phyloP scores from a whole-genome alignment of 2,329 filamentous ascomycete species.

The Paracorniculantispora psalliotae region DNA sequence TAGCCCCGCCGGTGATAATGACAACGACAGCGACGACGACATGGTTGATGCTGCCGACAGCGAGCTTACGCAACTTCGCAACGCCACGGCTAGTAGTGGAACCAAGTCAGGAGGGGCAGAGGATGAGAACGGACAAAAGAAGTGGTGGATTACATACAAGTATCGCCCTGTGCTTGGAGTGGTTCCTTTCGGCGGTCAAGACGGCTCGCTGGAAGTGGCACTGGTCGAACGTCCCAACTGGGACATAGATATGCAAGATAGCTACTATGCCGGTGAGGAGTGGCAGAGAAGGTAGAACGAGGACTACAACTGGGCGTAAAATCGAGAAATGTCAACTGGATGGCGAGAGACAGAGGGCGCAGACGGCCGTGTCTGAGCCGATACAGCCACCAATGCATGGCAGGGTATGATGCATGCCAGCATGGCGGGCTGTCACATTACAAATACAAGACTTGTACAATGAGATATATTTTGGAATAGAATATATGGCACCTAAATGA shows the following conservation, averaged over 20 bases:
- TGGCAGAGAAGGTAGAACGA: constrained; percentile 34
- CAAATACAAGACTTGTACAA: constrained; percentile 9
- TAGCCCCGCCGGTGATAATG: constrained; percentile 29
- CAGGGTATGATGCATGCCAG: neutral
- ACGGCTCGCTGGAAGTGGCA: constrained; percentile 66
- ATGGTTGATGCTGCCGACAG: constrained; percentile 29
- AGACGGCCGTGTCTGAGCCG: neutral
- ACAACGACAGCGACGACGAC: constrained; percentile 33
- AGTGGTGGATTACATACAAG: constrained; percentile 81
- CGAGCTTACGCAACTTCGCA: constrained; percentile 32
- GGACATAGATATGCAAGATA: constrained; percentile 72
- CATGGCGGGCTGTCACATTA: neutral
- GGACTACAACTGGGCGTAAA: neutral
- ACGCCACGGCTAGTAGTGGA: constrained; percentile 19
- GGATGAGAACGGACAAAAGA: constrained; percentile 25
- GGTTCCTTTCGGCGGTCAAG: constrained; percentile 39
- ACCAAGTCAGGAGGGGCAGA: constrained; percentile 15
- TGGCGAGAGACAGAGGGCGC: neutral
- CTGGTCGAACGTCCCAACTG: constrained; percentile 82
- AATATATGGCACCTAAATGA: neutral
- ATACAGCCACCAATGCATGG: neutral
- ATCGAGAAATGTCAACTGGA: neutral
- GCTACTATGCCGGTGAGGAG: constrained; percentile 59
- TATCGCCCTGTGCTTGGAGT: constrained; percentile 88
- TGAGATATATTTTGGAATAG: constrained; percentile 10